Conservation (phyloP, 768 basidiomycete genomes). For the Podaxis sp. region DNA sequence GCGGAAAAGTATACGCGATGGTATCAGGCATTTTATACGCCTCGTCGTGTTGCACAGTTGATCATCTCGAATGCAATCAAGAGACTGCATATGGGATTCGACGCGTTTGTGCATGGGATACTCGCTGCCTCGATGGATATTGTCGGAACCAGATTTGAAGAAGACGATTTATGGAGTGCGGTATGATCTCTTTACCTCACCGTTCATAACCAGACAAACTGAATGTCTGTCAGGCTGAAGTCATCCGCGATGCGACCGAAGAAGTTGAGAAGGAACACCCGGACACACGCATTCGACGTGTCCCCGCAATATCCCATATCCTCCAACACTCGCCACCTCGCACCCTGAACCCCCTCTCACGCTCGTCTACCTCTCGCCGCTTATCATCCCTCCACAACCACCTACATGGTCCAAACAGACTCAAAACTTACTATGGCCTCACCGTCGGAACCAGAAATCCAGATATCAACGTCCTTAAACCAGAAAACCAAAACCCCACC, state of each 20-base stretch:
- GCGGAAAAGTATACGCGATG: slow-evolving; percentile 41
- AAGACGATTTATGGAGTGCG: slow-evolving; percentile 32
- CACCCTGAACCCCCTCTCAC: background rate
- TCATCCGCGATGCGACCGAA: slow-evolving; percentile 31
- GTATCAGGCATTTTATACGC: slow-evolving; percentile 50
- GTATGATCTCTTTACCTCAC: slow-evolving; percentile 23
- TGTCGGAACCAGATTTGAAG: slow-evolving; percentile 33
- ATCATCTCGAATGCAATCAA: slow-evolving; percentile 37
- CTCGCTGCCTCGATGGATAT: slow-evolving; percentile 35
- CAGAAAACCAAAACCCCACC: slow-evolving; percentile 53
- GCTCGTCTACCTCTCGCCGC: background rate
- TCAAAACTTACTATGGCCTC: background rate
- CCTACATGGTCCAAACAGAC: slow-evolving; percentile 14
- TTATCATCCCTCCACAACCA: slow-evolving; percentile 13
- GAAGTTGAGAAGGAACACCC: slow-evolving; percentile 14
- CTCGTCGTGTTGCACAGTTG: slow-evolving; percentile 51
- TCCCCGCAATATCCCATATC: slow-evolving; percentile 7
- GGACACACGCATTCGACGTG: background rate
- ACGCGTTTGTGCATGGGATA: slow-evolving; percentile 31
- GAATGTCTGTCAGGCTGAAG: slow-evolving; percentile 22
- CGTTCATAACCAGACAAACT: background rate
- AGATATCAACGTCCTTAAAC: slow-evolving; percentile 57
- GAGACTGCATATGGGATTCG: slow-evolving; percentile 29
- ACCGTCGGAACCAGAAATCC: slow-evolving; percentile 38
- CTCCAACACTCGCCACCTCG: background rate